Base-by-base conservation (phyloP, 2,329 filamentous ascomycete genomes). In the Trichophaea hybrida region DNA sequence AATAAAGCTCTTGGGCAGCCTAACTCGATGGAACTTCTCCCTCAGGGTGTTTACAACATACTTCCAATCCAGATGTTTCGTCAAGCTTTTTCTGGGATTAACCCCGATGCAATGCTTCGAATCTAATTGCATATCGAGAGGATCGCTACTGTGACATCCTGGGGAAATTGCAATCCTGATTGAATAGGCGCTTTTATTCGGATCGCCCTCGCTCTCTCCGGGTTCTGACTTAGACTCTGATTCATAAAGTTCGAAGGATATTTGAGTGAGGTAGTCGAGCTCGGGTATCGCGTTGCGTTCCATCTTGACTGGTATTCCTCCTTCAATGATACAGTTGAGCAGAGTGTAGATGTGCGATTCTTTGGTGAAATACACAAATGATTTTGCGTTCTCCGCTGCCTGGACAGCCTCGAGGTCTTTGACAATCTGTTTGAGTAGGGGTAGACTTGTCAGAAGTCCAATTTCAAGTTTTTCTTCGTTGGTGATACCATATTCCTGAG, bases 281-380 rank as follows among this genome's bases (percentile, higher is more conserved):
- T 98, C 93, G 0, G 93, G 93, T 65, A 98, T 98, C 44, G 88
- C 89, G 69, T 88, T 90, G 40, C 94, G 85, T 68, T 88, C 86
- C 70, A 98, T 97, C 75, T 98, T 98, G 31, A 91, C 96, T 70
- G 94, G 86, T 65, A 98, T 87, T 34, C 93, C 94, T 62, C 94
- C 93, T 72, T 98, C 93, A 32, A 98, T 80, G 67, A 98, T 97
- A 72, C 91, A 97, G 72, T 98, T 98, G 60, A 98, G 80, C 4
- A 98, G 79, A 4, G 93, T 98, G 75, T 98, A 98, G 64, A 98
- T 96, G 72, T 98, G 93, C 0, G 88, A 95, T 73, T 98, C 93
- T 73, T 98, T 98, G 64, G 93, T 98, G 73, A 98, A 98, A 75
- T 98, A 98, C 74, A 97, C 88, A 76, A 97, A 97, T 1, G 86